These are phyloP conservation scores for Cardamine occulta DNA, from an alignment of 345 rosid species.

Conservation along the genomic window DNA sequence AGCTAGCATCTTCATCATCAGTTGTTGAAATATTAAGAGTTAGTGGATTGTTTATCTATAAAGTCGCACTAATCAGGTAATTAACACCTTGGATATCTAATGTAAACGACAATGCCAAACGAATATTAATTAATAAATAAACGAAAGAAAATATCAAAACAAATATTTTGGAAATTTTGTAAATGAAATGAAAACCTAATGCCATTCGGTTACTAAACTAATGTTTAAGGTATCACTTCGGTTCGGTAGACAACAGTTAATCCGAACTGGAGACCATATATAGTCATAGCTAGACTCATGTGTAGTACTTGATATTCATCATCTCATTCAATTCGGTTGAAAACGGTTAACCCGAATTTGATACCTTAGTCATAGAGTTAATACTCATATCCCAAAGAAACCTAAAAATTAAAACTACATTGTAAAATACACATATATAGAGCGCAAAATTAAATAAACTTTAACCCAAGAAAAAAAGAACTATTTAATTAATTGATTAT, in stretches of 20 bases:
- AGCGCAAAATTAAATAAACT: background rate
- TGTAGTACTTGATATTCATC: background rate
- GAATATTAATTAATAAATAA: background rate
- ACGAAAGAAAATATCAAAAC: background rate
- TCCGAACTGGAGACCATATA: background rate
- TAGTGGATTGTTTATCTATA: conserved; percentile 1
- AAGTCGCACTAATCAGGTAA: conserved; percentile 13
- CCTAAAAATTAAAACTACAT: background rate
- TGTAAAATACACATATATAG: background rate
- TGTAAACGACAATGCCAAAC: background rate
- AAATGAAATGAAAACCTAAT: background rate
- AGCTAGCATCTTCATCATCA: background rate
- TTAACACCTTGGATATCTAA: conserved; percentile 15
- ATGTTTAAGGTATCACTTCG: background rate
- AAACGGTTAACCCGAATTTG: background rate
- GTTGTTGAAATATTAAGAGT: conserved; percentile 12
- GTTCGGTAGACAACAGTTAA: background rate
- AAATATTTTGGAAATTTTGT: background rate
- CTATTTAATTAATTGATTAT: conserved; percentile 1
- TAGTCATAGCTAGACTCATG: background rate
- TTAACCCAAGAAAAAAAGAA: background rate
- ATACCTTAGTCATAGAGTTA: background rate
- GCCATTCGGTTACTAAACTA: background rate
- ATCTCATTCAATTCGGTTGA: background rate
- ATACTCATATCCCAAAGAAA: background rate